phyloP scores from a whole-genome alignment of 768 basidiomycete genomes.

The Auriscalpium orientale region DNA sequence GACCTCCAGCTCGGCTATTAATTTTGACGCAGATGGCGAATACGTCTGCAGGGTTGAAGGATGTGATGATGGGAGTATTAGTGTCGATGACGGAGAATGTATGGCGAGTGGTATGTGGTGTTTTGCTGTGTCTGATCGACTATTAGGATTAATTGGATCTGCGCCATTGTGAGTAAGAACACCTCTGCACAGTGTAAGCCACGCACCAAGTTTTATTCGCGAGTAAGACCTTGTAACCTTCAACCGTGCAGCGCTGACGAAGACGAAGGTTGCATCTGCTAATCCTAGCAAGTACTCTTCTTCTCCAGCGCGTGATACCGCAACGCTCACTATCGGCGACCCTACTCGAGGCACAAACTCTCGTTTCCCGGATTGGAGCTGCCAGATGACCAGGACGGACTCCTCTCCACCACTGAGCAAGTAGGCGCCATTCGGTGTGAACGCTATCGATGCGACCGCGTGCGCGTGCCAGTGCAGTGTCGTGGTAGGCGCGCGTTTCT shows the following conservation, averaged over 20 bases:
- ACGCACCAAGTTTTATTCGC: constrained; percentile 69
- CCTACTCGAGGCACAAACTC: constrained; percentile 93
- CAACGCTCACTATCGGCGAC: constrained; percentile 70
- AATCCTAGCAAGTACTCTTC: constrained; percentile 87
- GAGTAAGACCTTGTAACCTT: constrained; percentile 67
- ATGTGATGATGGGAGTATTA: constrained; percentile 90
- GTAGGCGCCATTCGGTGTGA: constrained; percentile 88
- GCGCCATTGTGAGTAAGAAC: background rate
- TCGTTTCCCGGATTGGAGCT: constrained; percentile 77
- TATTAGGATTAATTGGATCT: constrained; percentile 31
- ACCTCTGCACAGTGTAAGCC: constrained; percentile 3
- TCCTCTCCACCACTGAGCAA: constrained; percentile 93
- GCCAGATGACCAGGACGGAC: constrained; percentile 95
- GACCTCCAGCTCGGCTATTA: constrained; percentile 84
- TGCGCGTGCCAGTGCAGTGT: constrained; percentile 97
- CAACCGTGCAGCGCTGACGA: constrained; percentile 65
- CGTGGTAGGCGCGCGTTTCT: constrained; percentile 78
- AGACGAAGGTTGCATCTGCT: constrained; percentile 72
- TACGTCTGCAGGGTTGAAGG: constrained; percentile 93
- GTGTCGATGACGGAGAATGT: constrained; percentile 62
- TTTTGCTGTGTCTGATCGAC: constrained; percentile 32
- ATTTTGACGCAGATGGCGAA: constrained; percentile 60
- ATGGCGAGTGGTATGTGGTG: constrained; percentile 58
- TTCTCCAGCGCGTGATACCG: constrained; percentile 49
- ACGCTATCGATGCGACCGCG: constrained; percentile 77